Evolutionary conservation across 306 rosid species (phyloP), one percentile per base, ranked within the genome.

Genomic region (Acacia melanoxylon): DNA sequence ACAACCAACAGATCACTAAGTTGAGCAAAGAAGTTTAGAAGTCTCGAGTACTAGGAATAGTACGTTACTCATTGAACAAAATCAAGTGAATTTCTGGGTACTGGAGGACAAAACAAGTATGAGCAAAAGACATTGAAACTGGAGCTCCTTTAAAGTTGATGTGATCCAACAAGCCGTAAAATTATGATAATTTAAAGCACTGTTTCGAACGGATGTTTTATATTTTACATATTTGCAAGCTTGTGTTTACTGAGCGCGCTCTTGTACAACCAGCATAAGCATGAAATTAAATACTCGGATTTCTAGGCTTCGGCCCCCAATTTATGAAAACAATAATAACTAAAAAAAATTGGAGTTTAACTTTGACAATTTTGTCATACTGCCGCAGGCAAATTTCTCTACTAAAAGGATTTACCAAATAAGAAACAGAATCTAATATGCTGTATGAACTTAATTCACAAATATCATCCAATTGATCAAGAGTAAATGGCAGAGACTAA

Each of bases 401-500:
- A 48, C 62, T 2, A 29, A 14, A 72, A 72, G 29, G 31, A 16
- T 8, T 48, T 11, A 68, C 35, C 11, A 24, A 5, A 12, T 5
- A 15, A 54, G 24, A 12, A 16, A 42, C 25, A 20, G 7, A 33
- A 9, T n/a, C 9, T 3, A 51, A 31, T 17, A 46, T 31, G 0
- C 24, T 48, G 27, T 1, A 61, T 10, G 42, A 17, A 52, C 44
- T 63, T 5, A 51, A 51, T 62, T n/a, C 31, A 9, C 25, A 17
- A 61, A 8, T 48, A 4, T 14, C 9, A 54, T 17, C 35, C 2
- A 17, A 8, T 51, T 48, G 59, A 72, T 42, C 68, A 37, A 73
- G 20, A 61, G 75, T 22, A 46, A 27, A 10, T 48, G 54, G 69
- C 20, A 74, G 72, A 17, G 54, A 69, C 66, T 65, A 58, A 83